Evolutionary conservation across 805 yeast genomes (phyloP), one percentile per base, ranked within the genome.

Genomic region (Ascoidea tarda): DNA sequence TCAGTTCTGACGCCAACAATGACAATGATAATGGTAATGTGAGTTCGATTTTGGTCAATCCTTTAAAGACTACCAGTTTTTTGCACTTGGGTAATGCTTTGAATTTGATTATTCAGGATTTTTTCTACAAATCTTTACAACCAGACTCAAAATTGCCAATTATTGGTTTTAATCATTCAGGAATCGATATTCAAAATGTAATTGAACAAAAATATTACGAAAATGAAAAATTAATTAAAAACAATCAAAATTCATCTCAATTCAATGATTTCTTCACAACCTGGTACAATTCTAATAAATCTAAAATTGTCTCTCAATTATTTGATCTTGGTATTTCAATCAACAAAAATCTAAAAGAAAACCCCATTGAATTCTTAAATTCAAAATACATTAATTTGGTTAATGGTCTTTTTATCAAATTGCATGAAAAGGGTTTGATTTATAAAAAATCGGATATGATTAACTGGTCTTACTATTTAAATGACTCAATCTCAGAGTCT

Each of bases 131-230:
- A 76, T 84, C 99, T 74, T 93, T 93, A 99, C 83, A 82, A 69
- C 98, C 98, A 52, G 87, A 87, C 70, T 89, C 98, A 52, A 90
- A 89, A 12, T 73, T 93, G 57, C 93, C 84, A 70, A 68, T 93
- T 54, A 98, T 98, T 50, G 99, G 99, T 49, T 93, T 93, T 64
- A 99, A 93, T 70, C 99, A 93, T 66, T 99, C 99, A 45, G 99
- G 99, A 77, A 93, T 93, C 68, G 95, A 96, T 48, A 93, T 99
- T 8, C 99, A 93, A 70, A 86, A 96, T 16, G 98, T 93, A 59
- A 98, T 93, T 58, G 99, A 93, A 72, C 93, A 93, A 71, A 96
- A 93, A 68, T 98, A 93, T 65, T 80, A 79, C 57, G 96, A 96
- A 57, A 87, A 99, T 71, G 97, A 91, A 66, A 82, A 79, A 57